Evolutionary conservation across 1,284 basidiomycete species (phyloP).

Genomic region (Sporisorium reilianum): DNA sequence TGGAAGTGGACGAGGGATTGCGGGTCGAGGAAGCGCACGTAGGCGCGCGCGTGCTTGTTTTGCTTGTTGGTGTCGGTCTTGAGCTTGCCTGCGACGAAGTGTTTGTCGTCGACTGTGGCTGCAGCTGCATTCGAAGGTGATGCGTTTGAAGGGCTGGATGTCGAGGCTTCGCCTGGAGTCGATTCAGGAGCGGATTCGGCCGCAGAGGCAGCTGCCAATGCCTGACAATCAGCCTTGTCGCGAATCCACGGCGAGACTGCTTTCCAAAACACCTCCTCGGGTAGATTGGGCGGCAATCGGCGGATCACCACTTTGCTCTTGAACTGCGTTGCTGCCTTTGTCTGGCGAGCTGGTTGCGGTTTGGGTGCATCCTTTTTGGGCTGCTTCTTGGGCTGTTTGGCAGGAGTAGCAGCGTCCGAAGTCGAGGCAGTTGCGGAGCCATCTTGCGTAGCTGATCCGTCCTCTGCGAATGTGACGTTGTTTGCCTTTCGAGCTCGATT

Average conservation of each 20-base stretch:
- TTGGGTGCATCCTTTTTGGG: conserved; percentile 19
- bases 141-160: background rate
- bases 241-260: conserved; percentile 85
- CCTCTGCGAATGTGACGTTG: background rate
- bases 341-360: conserved; percentile 8
- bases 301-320: conserved; percentile 88
- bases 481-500: conserved; percentile 12
- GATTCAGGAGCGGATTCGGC: conserved; percentile 14
- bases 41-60: conserved; percentile 79
- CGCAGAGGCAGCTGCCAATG: conserved; percentile 66
- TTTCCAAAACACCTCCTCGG: conserved; percentile 92
- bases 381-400: conserved; percentile 48
- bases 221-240: conserved; percentile 73
- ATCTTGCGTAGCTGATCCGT: background rate
- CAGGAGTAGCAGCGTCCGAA: background rate
- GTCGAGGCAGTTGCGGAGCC: background rate
- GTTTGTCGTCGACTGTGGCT: conserved; percentile 55
- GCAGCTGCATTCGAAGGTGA: background rate
- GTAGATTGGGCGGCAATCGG: conserved; percentile 88
- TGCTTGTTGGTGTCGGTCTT: conserved; percentile 52
- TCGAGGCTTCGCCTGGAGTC: conserved; percentile 4
- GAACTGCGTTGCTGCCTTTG: conserved; percentile 17
- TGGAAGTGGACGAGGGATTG: conserved; percentile 82
- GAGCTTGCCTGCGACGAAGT: conserved; percentile 57
- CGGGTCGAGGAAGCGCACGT: conserved; percentile 85